Conservation (phyloP, 495 filamentous ascomycete species). For the Terfezia boudieri region DNA sequence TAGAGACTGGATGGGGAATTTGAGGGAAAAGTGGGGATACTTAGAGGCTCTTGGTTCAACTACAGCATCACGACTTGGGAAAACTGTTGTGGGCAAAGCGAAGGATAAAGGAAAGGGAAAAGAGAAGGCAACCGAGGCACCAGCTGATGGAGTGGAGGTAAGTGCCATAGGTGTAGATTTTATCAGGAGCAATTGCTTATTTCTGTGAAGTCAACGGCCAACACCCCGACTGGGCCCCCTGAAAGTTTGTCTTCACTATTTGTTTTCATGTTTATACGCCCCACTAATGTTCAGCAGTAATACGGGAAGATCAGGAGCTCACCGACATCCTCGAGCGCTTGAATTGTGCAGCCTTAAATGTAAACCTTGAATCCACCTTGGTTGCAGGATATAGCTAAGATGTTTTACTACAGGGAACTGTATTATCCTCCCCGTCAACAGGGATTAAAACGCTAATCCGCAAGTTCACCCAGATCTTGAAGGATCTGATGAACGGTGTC, state of each 20-base stretch:
- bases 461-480: slow-evolving; percentile 71
- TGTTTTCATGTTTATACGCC: neutral
- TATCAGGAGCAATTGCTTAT: neutral
- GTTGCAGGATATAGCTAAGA: too few species aligned
- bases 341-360: neutral
- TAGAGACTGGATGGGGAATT: neutral
- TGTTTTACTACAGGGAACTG: slow-evolving; percentile 28
- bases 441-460: slow-evolving; percentile 48
- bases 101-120: slow-evolving; percentile 13
- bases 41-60: neutral
- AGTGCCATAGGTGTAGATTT: neutral
- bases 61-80: neutral
- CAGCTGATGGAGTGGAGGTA: neutral
- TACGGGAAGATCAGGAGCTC: neutral
- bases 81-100: slow-evolving; percentile 2
- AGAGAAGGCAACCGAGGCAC: slow-evolving; percentile 1
- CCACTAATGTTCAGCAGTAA: neutral
- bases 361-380: too few species aligned
- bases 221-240: neutral
- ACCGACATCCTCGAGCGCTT: neutral
- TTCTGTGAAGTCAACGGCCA: neutral
- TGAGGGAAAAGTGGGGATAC: neutral
- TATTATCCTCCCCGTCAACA: slow-evolving; percentile 61
- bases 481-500: slow-evolving; percentile 75
- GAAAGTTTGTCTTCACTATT: neutral